Evolutionary conservation across 306 rosid genomes (phyloP), one percentile per base, ranked within the genome.

Genomic region (Cotoneaster glaucophyllus): DNA sequence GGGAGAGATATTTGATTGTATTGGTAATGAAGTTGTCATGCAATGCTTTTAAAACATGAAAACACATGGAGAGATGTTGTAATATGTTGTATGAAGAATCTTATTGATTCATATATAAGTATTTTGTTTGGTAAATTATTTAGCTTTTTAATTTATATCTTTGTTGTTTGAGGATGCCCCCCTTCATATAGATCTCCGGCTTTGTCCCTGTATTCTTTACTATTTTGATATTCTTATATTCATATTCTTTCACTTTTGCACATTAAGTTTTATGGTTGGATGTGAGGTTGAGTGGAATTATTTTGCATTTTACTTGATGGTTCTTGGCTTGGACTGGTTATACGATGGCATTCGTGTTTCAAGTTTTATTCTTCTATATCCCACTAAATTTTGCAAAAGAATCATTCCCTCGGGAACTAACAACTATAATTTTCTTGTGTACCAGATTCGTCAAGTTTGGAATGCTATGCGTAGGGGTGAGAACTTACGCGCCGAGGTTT

Each of bases 401-500:
- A 54, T 25, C 58, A 17, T 57, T 75, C 39, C n/a, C 54, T 58
- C 61, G 26, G 39, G 64, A 78, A 66, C 79, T 80, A 75, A 86
- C 68, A 29, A 32, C 57, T 64, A 44, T 31, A 53, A 78, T 74
- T 29, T 78, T 70, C 74, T 68, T 48, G 39, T 86, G 76, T 86
- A 74, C 77, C 96, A 93, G 98, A 90, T 93, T 85, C 96, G 98
- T 75, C 94, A 93, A 88, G 96, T 93, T 87, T 82, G 90, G 90
- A 84, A 77, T 82, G 91, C 93, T 48, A 87, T 93, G 94, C 94
- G 91, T 54, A 90, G 96, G 93, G 94, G 94, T 79, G 98, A 90
- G 79, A 93, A 82, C 87, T 77, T 93, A 74, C 86, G 89, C 75
- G 90, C 82, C 17, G 95, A 93, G 98, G 98, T 93, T 83, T n/a